A percentile compares a stretch with the other conserved stretches of the same genome.
These are phyloP conservation scores for Glycine tomentella DNA, from an alignment of 306 rosid genomes.

Conservation along the genomic window DNA sequence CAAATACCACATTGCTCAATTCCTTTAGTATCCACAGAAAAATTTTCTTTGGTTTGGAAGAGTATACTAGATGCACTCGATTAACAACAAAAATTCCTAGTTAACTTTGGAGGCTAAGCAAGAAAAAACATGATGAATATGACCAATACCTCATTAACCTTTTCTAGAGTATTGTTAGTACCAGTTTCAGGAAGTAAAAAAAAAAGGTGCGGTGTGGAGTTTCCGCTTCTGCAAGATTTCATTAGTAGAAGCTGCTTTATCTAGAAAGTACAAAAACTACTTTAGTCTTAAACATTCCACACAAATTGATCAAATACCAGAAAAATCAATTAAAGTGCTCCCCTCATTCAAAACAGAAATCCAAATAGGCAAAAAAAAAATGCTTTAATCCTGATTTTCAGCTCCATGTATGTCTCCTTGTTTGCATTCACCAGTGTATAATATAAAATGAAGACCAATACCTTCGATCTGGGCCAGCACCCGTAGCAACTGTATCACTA, in stretches of 20 bases:
- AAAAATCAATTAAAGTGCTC: slow-evolving; percentile 15
- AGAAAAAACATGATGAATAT: too few species aligned
- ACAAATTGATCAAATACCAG: background rate
- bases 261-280: too few species aligned
- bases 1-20: slow-evolving; percentile 26
- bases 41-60: slow-evolving; percentile 25
- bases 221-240: too few species aligned
- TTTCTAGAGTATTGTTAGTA: too few species aligned
- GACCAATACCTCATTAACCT: too few species aligned
- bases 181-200: too few species aligned
- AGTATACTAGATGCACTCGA: slow-evolving; percentile 45
- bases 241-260: too few species aligned
- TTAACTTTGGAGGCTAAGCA: too few species aligned
- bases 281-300: too few species aligned
- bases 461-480: slow-evolving; percentile 96
- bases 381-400: slow-evolving; percentile 10
- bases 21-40: slow-evolving; percentile 38
- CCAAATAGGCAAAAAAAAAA: slow-evolving; percentile 15
- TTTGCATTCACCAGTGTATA: slow-evolving; percentile 12
- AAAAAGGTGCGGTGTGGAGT: too few species aligned
- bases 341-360: slow-evolving; percentile 26
- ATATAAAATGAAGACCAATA: slow-evolving; percentile 48
- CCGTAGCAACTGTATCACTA: slow-evolving; percentile 87
- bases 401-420: background rate
- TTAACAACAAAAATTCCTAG: slow-evolving; percentile 17